phyloP scores from a whole-genome alignment of 2,329 filamentous ascomycete species.

The Colletotrichum plurivorum region DNA sequence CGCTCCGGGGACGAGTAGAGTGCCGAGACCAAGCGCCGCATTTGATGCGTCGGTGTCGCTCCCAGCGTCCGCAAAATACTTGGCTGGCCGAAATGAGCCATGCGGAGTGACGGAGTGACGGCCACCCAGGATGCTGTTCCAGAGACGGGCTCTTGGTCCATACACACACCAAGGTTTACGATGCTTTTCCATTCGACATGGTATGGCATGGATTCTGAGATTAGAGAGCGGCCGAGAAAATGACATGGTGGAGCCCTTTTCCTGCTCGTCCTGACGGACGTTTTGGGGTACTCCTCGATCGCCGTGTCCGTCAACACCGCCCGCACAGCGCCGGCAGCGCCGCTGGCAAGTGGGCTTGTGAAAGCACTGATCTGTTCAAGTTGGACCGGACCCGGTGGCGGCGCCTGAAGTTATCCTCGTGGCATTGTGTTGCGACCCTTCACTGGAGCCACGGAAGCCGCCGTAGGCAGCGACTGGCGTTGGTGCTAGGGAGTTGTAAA shows the following conservation, averaged over 20 bases:
- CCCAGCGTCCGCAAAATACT: neutral
- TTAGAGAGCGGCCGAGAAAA: slow-evolving; percentile 20
- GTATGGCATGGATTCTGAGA: slow-evolving; percentile 3
- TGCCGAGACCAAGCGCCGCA: slow-evolving; percentile 10
- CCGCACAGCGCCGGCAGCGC: neutral
- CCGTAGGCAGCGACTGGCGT: neutral
- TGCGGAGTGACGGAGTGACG: slow-evolving; percentile 7
- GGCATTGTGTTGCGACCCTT: neutral
- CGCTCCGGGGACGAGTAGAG: slow-evolving; percentile 14
- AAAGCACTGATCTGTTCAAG: neutral
- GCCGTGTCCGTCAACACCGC: neutral
- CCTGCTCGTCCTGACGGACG: neutral
- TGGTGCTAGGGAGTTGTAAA: neutral
- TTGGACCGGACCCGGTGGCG: neutral
- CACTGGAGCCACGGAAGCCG: neutral
- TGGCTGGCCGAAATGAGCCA: slow-evolving; percentile 7
- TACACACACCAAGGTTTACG: neutral
- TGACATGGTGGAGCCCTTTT: slow-evolving; percentile 9
- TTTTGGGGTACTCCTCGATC: neutral
- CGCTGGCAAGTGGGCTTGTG: neutral
- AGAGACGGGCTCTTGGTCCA: neutral
- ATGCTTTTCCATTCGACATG: slow-evolving; percentile 1
- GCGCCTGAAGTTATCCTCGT: neutral
- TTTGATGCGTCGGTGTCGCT: neutral
- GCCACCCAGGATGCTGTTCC: neutral